phyloP scores from a whole-genome alignment of 2,329 filamentous ascomycete genomes.

The Colletotrichum australisinense region DNA sequence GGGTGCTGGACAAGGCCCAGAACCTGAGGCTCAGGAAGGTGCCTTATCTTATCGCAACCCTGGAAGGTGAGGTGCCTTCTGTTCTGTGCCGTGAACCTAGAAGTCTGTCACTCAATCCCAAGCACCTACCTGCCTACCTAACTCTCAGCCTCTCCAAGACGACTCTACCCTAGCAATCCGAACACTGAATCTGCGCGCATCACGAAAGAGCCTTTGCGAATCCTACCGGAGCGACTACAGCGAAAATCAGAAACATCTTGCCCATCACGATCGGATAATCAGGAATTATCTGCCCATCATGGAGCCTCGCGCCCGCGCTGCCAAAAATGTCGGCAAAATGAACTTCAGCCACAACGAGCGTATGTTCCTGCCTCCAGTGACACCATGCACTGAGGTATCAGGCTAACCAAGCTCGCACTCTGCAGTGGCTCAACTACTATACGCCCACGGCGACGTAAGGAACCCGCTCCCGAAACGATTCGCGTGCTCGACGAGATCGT shows the following conservation, averaged over 20 bases:
- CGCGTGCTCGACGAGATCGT: constrained; percentile 93
- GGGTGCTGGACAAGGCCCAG: neutral
- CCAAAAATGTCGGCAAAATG: constrained; percentile 85
- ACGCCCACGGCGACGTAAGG: constrained; percentile 82
- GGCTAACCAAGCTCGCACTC: neutral
- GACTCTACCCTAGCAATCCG: neutral
- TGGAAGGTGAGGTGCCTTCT: neutral
- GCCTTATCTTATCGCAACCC: too few relatives aligned
- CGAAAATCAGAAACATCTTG: neutral
- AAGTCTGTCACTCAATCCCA: constrained; percentile 11
- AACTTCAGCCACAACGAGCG: constrained; percentile 81
- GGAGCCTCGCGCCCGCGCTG: constrained; percentile 81
- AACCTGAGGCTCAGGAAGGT: neutral
- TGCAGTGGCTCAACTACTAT: constrained; percentile 79
- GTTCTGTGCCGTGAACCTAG: constrained; percentile 14
- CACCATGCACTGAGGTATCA: neutral
- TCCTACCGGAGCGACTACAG: neutral
- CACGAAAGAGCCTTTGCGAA: too few relatives aligned
- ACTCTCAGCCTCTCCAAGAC: neutral
- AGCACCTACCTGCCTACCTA: neutral
- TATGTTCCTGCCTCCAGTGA: constrained; percentile 52
- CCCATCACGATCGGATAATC: neutral
- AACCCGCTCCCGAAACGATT: constrained; percentile 85
- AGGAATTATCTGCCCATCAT: constrained; percentile 58
- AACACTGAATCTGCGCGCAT: neutral